Base-by-base conservation (phyloP, 2,329 filamentous ascomycete genomes). In the Herpomyces periplanetae region DNA sequence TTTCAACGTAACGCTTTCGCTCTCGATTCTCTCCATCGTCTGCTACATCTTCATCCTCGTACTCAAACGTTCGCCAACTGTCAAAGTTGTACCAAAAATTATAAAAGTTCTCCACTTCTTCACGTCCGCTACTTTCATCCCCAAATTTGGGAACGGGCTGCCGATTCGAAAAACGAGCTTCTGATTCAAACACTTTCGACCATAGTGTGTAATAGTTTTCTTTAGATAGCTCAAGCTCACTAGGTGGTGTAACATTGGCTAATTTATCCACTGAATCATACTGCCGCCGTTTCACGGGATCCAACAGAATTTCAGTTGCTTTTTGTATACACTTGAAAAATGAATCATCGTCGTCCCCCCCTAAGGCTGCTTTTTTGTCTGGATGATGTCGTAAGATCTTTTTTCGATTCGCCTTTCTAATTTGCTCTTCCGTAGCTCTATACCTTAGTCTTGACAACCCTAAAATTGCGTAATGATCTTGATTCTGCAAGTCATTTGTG, bases 301-400 rank as follows among this genome's bases (percentile, higher is more conserved):
- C 80, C 21, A 69, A 54, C 8, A 96, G 63, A 20, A 91, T 53
- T 34, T 96, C 80, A 31, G 64, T 75, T 22, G 80, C 80, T 43
- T 88, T 88, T 40, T 96, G 84, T 40, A 96, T 96, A 43, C 84
- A 96, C 54, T 96, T 96, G 63, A 96, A 96, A 51, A 96, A 96
- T 40, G 65, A 68, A 41, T 96, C 80, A 42, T 88, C 75, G 33
- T 91, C 73, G 30, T 56, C 53, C 32, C 56, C 53, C 25, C 80
- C 80, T 18, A 61, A 54, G 11, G 80, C 80, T 8, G 84, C 80
- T 48, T 84, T 85, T 61, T 96, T 96, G 42, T 96, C 80, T 25
- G 80, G 80, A 43, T 96, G 80, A 42, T 96, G 80, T 46, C 71
- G 75, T 28, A 96, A 63, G 28, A 96, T 80, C 63, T 96, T 96